phyloP scores from a whole-genome alignment of 208 protist genomes.

The Wallacemonas sp. region DNA sequence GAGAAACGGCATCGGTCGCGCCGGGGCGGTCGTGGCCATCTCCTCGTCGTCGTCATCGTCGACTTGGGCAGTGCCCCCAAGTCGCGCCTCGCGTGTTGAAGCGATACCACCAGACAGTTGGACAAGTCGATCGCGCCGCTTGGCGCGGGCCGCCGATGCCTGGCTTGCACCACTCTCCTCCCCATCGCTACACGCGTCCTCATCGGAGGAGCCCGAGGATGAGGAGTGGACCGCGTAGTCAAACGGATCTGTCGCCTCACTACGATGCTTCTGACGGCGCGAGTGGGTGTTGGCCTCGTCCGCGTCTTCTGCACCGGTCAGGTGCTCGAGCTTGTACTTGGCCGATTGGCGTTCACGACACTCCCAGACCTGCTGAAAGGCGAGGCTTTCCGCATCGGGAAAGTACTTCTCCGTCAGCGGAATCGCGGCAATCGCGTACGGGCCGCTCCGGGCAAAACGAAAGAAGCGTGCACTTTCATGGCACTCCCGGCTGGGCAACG shows the following conservation, averaged over 20 bases:
- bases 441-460: constrained; percentile 45
- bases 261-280: background rate
- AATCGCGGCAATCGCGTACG: constrained; percentile 41
- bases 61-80: too few relatives aligned
- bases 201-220: too few relatives aligned
- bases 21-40: background rate
- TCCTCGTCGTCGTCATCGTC: background rate
- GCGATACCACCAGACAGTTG: too few relatives aligned
- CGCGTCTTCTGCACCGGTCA: background rate
- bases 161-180: too few relatives aligned
- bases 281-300: background rate
- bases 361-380: constrained; percentile 56
- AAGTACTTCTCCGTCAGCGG: constrained; percentile 65
- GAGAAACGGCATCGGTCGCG: background rate
- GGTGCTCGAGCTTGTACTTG: constrained; percentile 62
- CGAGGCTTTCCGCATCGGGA: constrained; percentile 45
- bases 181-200: too few relatives aligned
- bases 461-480: constrained; percentile 54
- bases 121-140: too few relatives aligned
- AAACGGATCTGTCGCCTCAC: too few relatives aligned
- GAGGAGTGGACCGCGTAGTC: too few relatives aligned
- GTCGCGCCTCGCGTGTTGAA: too few relatives aligned
- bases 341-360: constrained; percentile 49
- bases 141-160: too few relatives aligned
- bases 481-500: constrained; percentile 53